Evolutionary conservation across 2,329 filamentous ascomycete species (phyloP), one percentile per base, ranked within the genome.

Genomic region (Xenosphaeropsis pyriputrescens): DNA sequence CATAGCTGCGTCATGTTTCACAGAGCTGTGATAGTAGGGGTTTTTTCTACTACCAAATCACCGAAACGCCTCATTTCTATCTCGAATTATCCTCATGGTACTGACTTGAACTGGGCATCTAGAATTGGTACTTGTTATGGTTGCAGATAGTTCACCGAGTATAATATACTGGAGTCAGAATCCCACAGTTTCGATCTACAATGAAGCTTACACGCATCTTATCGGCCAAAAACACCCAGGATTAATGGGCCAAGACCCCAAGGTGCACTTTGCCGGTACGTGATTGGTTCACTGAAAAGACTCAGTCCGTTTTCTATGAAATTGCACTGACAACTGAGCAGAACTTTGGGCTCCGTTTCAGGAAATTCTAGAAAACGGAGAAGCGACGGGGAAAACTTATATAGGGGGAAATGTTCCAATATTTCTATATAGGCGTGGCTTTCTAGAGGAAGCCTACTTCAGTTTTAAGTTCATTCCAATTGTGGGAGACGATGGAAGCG

Each of bases 81-180:
- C 31, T 12, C 16, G 31, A 32, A 32, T 6, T 12, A 57, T 18
- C 44, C 66, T 35, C 57, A 64, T 18, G 58, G 48, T 16, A 49
- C 67, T n/a, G 58, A 70, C 45, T 72, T 68, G 67, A 52, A 53
- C 4, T 49, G 49, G 9, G 68, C 12, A 11, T 26, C 8, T 11
- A 26, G 22, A 26, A 26, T 26, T 54, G 35, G 51, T 57, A 11
- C 48, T 54, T 30, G 46, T 61, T 14, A 43, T 57, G 11, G 47
- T 60, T 32, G 51, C 53, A 15, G 57, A 61, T 37, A 50, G 47
- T 14, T 45, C 42, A 5, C 58, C 59, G 12, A 49, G 45, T 6
- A 49, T 55, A 5, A 29, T 61, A 6, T 59, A 56, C 35, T 61
- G 57, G 57, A 81, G 82, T 0, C 65, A 69, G 1, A 57, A 57